A percentile compares a stretch with the other conserved stretches of the same genome.
Evolutionary conservation across 257 asterid genomes (phyloP).

Genomic region (Solanum commersonii): DNA sequence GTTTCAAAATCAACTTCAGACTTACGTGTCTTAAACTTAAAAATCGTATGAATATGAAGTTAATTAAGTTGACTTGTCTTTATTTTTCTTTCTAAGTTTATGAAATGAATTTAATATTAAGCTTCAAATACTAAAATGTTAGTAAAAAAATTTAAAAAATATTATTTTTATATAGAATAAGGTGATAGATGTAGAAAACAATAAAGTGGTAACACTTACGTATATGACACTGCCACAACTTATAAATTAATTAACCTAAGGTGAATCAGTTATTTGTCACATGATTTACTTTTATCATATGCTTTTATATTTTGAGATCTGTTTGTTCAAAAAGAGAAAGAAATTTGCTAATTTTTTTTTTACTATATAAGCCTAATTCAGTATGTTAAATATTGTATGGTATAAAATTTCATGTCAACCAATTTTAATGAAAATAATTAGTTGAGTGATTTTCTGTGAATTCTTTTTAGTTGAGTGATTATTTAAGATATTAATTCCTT

Average conservation of each 20-base stretch:
- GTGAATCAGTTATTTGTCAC: background rate
- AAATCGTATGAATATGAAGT: background rate
- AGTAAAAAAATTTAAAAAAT: too few species aligned
- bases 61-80: background rate
- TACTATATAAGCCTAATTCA: background rate
- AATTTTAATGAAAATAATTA: too few species aligned
- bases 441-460: background rate
- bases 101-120: background rate
- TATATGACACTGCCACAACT: background rate
- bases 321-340: background rate
- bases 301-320: background rate
- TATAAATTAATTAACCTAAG: background rate
- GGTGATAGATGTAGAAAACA: background rate
- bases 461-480: too few species aligned
- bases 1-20: too few species aligned
- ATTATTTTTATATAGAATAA: background rate
- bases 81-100: background rate
- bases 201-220: background rate
- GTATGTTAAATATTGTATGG: background rate
- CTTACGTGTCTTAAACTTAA: background rate
- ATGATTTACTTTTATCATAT: background rate
- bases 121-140: background rate
- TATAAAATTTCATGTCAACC: background rate
- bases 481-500: too few species aligned
- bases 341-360: too few species aligned